Evolutionary conservation across 495 filamentous ascomycete genomes (phyloP), one percentile per base, ranked within the genome.

Genomic region (Trichoderma reesei): DNA sequence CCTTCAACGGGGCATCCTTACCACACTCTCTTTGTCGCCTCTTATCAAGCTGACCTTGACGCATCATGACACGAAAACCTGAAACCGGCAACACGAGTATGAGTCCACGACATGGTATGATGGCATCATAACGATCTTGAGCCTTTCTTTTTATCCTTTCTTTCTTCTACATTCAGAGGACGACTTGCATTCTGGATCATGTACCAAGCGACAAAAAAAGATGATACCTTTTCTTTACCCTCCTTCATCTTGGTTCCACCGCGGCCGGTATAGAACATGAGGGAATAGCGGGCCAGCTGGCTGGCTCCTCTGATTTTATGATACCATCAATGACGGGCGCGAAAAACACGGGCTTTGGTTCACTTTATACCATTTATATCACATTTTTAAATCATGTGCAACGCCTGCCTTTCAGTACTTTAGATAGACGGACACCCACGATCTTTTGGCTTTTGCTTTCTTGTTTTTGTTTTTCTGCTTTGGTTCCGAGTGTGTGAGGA

Each of bases 351-450:
- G 51, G 31, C 20, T 34, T 56, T 20, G 51, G 26, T 9, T 56
- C 51, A 33, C 11, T 31, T 56, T 56, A n/a, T 33, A 31, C 33
- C n/a, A 31, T 56, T 33, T 56, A 33, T 34, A 33, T 56, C 1
- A 33, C 9, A 2, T 56, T 54, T 56, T 34, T 56, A 33, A 4
- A 56, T 11, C 5, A 1, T 11, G 9, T 34, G 20, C 26, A 14
- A 31, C 7, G 2, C 44, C 51, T 56, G 7, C n/a, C 51, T 18
- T 20, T 51, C 31, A 8, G 46, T 4, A 3, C 10, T 56, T 36
- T 56, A 56, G 51, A 56, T 56, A 56, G 51, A 56, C 51, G 51
- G 51, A 56, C 51, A 56, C 51, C 20, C 51, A 56, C 51, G 51
- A 33, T 56, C 51, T 14, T 56, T 56, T 56, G n/a, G n/a, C n/a